Base-by-base conservation (phyloP, 768 basidiomycete species). In the Naematelia aurantialba region DNA sequence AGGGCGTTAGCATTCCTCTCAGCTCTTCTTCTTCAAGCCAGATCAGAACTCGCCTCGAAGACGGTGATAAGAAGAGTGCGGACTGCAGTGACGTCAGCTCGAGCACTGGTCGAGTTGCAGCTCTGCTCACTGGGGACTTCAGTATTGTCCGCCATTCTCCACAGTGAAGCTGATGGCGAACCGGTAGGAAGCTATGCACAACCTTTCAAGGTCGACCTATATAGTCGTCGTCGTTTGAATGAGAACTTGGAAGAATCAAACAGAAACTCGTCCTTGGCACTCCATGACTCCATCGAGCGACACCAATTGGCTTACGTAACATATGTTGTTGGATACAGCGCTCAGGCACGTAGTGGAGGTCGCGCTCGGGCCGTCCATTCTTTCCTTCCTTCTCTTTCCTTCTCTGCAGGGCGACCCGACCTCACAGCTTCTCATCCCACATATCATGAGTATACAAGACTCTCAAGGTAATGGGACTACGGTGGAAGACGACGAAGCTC, bases 51-150 rank as follows among this genome's bases (percentile, higher is more conserved):
- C 58, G 85, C 85, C 59, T 82, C 81, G 74, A 85, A 84, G 39
- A 86, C 85, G 13, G 83, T 84, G 58, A 81, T 62, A 29, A 86
- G 79, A 14, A 86, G 80, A 4, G 81, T 76, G 51, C 66, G 76
- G 49, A 84, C 69, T 73, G 62, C 21, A 34, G 19, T 39, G 5
- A 54, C 48, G 39, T 54, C 55, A 48, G 58, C 26, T n/a, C n/a
- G n/a, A n/a, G n/a, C n/a, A n/a, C n/a, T n/a, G n/a, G n/a, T n/a
- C n/a, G n/a, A n/a, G n/a, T n/a, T n/a, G n/a, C n/a, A n/a, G n/a
- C n/a, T n/a, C n/a, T n/a, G n/a, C 64, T 59, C 27, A 70, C 69
- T 64, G 25, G 69, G 69, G 17, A 70, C 69, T 24, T 44, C 50
- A 31, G 63, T 47, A 46, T 58, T 57, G 8, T 26, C 34, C 14